Percentiles rank a stretch among this genome's conserved stretches.
These are phyloP conservation scores for Mortierella sp. DNA, from an alignment of 371 early-diverging fungal species.

Conservation along the genomic window DNA sequence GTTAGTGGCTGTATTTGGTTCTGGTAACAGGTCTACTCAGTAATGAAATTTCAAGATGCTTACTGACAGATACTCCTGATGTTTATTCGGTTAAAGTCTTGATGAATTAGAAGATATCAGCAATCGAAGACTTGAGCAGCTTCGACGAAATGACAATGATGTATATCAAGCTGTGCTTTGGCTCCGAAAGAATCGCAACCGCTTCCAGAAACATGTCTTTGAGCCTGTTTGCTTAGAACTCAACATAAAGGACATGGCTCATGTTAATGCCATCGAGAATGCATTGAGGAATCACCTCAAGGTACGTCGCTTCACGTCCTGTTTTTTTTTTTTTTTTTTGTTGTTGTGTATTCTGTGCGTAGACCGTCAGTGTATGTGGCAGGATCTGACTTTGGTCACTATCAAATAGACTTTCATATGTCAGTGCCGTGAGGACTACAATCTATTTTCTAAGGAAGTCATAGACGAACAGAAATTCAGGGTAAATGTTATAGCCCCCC, in stretches of 20 bases:
- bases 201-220: slow-evolving; percentile 78
- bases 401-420: slow-evolving; percentile 78
- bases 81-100: slow-evolving; percentile 38
- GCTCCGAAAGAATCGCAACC: slow-evolving; percentile 68
- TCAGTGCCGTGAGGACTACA: slow-evolving; percentile 82
- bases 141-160: slow-evolving; percentile 60
- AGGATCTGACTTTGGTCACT: background rate
- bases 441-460: slow-evolving; percentile 65
- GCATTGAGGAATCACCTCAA: slow-evolving; percentile 55
- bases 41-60: too few relatives aligned
- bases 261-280: slow-evolving; percentile 75
- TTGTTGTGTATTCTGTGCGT: too few relatives aligned
- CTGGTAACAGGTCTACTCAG: too few relatives aligned
- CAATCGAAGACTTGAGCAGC: slow-evolving; percentile 55
- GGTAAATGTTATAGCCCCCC: slow-evolving; percentile 69
- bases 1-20: too few relatives aligned
- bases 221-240: slow-evolving; percentile 77
- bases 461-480: slow-evolving; percentile 68
- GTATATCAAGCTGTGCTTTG: slow-evolving; percentile 69
- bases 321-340: background rate
- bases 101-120: slow-evolving; percentile 66
- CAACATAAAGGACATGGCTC: slow-evolving; percentile 69
- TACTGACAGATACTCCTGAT: too few relatives aligned
- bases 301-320: slow-evolving; percentile 40
- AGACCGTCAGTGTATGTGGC: too few relatives aligned